Percentiles rank a stretch among this genome's conserved stretches.
Evolutionary conservation across 139 green algal genomes (phyloP).

Genomic region (Chlamydomonas sphaeroides): DNA sequence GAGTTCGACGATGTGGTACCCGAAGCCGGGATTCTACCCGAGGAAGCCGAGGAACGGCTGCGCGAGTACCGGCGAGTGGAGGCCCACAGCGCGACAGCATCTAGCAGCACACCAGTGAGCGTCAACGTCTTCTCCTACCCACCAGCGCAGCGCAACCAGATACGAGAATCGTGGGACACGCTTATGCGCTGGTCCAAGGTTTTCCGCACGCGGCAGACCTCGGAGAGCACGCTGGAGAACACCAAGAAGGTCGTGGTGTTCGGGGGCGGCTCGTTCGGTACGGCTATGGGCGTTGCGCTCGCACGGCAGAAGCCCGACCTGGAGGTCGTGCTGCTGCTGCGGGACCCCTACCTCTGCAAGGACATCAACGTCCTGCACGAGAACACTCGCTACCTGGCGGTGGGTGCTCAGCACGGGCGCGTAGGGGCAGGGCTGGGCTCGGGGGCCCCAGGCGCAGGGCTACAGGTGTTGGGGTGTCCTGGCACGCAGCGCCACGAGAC

Average conservation of each 20-base stretch:
- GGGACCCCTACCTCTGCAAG: constrained; percentile 79
- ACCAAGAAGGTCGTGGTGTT: constrained; percentile 92
- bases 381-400: constrained; percentile 90
- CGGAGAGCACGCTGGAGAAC: constrained; percentile 41
- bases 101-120: neutral
- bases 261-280: constrained; percentile 96
- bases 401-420: constrained; percentile 35
- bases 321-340: constrained; percentile 88
- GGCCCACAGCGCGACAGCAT: neutral
- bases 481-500: too few species aligned
- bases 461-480: too few species aligned
- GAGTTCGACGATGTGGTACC: neutral
- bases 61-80: constrained; percentile 34
- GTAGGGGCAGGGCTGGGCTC: too few species aligned
- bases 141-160: constrained; percentile 68
- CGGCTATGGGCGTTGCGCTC: constrained; percentile 89
- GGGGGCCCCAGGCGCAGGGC: too few species aligned
- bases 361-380: constrained; percentile 91
- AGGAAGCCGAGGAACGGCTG: constrained; percentile 27
- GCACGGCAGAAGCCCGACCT: constrained; percentile 85
- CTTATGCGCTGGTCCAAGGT: constrained; percentile 92
- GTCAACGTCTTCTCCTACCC: constrained; percentile 15
- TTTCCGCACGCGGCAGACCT: constrained; percentile 46
- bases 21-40: neutral
- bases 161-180: constrained; percentile 79